phyloP scores from a whole-genome alignment of 257 asterid genomes.

The Schizonepeta tenuifolia region DNA sequence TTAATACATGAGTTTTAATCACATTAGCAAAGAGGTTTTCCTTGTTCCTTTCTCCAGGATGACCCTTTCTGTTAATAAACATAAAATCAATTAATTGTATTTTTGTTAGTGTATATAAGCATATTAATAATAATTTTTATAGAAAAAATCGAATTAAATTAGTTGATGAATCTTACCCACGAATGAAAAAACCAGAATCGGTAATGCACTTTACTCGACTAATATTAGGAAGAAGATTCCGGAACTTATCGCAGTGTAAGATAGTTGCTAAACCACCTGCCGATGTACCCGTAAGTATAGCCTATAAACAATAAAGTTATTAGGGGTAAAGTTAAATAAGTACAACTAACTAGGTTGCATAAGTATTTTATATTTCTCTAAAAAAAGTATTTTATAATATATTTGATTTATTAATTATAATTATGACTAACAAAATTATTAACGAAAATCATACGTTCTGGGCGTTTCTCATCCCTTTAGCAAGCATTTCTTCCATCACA shows the following conservation, averaged over 20 bases:
- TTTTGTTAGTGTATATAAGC: neutral
- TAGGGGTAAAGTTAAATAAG: neutral
- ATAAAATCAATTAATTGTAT: neutral
- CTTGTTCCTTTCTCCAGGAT: conserved; percentile 1
- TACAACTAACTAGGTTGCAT: too few relatives aligned
- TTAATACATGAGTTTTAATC: conserved; percentile 25
- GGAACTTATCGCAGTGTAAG: conserved; percentile 42
- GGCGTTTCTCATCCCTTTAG: conserved; percentile 41
- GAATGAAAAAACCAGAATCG: conserved; percentile 16
- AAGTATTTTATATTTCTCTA: too few relatives aligned
- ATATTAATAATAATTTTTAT: neutral
- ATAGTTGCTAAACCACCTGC: conserved; percentile 46
- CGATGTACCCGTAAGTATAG: conserved; percentile 40
- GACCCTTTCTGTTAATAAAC: conserved; percentile 15
- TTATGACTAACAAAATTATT: neutral
- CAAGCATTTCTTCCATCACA: conserved; percentile 35
- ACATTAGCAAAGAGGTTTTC: neutral
- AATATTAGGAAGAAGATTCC: conserved; percentile 24
- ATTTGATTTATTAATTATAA: neutral
- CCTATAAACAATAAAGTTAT: conserved; percentile 23
- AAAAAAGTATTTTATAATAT: too few relatives aligned
- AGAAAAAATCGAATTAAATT: neutral
- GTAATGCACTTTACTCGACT: conserved; percentile 39
- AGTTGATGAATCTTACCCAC: neutral
- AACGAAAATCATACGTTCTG: conserved; percentile 22